A percentile compares a stretch with the other conserved stretches of the same genome.
phyloP scores from a whole-genome alignment of 805 yeast species.

The Dipodascus albidus region DNA sequence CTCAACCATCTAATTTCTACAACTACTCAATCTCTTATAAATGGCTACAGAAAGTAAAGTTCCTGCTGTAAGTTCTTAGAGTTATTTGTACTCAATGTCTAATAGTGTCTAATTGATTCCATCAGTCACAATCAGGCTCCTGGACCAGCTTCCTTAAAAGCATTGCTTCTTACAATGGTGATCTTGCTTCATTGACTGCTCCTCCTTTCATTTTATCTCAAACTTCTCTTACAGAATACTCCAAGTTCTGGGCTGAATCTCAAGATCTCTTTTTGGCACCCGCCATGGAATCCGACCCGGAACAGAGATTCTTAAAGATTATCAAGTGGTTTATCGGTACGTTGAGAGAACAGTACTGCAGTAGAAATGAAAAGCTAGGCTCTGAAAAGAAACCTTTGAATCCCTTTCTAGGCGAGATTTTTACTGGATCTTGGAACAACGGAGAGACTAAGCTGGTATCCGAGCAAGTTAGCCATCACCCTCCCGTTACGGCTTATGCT shows the following conservation, averaged over 20 bases:
- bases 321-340: constrained; percentile 88
- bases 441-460: constrained; percentile 75
- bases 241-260: constrained; percentile 94
- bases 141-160: constrained; percentile 91
- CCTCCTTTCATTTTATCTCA: constrained; percentile 95
- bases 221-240: constrained; percentile 78
- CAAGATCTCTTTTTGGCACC: constrained; percentile 76
- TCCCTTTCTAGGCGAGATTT: constrained; percentile 91
- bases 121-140: constrained; percentile 25
- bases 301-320: constrained; percentile 68
- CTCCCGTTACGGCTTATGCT: constrained; percentile 92
- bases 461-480: constrained; percentile 96
- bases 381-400: constrained; percentile 94
- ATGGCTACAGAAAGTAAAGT: constrained; percentile 11
- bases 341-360: constrained; percentile 84
- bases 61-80: constrained; percentile 11
- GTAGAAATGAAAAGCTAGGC: constrained; percentile 87
- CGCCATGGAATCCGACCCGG: constrained; percentile 30
- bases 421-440: constrained; percentile 76
- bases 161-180: constrained; percentile 87
- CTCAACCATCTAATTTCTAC: neutral
- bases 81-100: neutral
- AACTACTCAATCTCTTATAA: neutral
- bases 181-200: constrained; percentile 85
- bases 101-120: neutral